Percentiles rank a stretch among this genome's conserved stretches.
These are phyloP conservation scores for Penicillium sp. DNA, from an alignment of 2,329 filamentous ascomycete species.

Conservation along the genomic window DNA sequence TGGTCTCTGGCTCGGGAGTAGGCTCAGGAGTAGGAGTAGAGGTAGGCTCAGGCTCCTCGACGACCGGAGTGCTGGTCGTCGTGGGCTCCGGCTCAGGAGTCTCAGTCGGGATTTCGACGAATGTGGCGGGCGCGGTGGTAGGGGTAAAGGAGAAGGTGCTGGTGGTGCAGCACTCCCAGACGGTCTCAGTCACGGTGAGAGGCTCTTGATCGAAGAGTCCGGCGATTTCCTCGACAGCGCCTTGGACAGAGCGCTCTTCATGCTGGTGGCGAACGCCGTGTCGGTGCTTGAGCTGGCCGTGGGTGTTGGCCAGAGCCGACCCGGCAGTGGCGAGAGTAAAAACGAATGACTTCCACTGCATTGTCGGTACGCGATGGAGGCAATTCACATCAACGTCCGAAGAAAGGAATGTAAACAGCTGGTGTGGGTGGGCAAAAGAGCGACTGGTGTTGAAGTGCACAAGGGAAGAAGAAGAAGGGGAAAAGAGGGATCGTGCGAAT, in stretches of 20 bases:
- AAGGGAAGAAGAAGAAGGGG: not conserved
- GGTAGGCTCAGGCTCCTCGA: slow-evolving; percentile 7
- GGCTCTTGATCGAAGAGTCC: slow-evolving; percentile 25
- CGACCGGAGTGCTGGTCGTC: slow-evolving; percentile 1
- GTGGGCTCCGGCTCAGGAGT: slow-evolving; percentile 14
- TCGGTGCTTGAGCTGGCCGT: slow-evolving; percentile 32
- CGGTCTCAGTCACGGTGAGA: slow-evolving; percentile 25
- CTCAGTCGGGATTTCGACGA: not conserved
- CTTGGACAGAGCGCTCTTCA: slow-evolving; percentile 18
- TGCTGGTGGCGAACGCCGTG: slow-evolving; percentile 26
- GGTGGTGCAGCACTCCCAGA: slow-evolving; percentile 13
- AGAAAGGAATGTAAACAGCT: slow-evolving; percentile 13
- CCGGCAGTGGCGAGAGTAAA: slow-evolving; percentile 32
- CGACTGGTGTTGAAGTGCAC: not conserved
- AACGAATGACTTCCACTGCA: slow-evolving; percentile 38
- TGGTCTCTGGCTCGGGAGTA: slow-evolving; percentile 7
- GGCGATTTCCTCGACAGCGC: slow-evolving; percentile 15
- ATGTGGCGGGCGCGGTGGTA: not conserved
- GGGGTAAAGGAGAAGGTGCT: slow-evolving; percentile 4
- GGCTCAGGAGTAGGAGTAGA: slow-evolving; percentile 6
- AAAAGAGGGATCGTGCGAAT: slow-evolving; percentile 3
- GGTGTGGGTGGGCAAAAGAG: slow-evolving; percentile 4
- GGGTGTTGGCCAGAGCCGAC: slow-evolving; percentile 31
- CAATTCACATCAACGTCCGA: slow-evolving; percentile 15
- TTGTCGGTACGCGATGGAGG: slow-evolving; percentile 21